Conservation (phyloP, 257 asterid species). For the Thymus quinquecostatus region DNA sequence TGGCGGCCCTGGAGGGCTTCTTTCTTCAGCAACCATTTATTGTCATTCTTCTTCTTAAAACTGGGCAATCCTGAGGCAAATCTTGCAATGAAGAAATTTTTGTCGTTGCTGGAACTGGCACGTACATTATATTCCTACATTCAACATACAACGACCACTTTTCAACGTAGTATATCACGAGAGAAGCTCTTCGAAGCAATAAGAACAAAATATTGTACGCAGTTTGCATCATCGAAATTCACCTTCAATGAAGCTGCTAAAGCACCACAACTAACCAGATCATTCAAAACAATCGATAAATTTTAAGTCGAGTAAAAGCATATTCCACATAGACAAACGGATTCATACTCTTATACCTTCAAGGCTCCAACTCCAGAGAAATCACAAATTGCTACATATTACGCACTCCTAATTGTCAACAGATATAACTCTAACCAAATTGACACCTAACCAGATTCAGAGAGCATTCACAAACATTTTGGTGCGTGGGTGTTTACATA, state of each 20-base stretch:
- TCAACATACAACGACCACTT: conserved; percentile 25
- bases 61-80: conserved; percentile 85
- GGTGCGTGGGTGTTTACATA: conserved; percentile 9
- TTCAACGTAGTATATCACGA: background rate
- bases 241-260: conserved; percentile 6
- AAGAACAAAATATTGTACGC: background rate
- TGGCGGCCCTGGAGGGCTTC: conserved; percentile 98
- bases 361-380: background rate
- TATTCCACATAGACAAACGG: background rate
- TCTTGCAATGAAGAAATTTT: conserved; percentile 87
- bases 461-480: background rate
- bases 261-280: conserved; percentile 12
- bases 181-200: conserved; percentile 9
- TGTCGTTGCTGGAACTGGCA: conserved; percentile 71
- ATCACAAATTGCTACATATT: background rate
- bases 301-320: conserved; percentile 1
- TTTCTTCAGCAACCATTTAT: conserved; percentile 89
- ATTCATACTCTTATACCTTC: no score
- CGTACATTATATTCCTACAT: conserved; percentile 90
- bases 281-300: background rate
- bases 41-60: conserved; percentile 83
- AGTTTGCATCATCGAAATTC: conserved; percentile 6
- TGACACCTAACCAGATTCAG: background rate
- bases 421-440: background rate
- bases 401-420: background rate